A percentile compares a stretch with the other conserved stretches of the same genome.
These are phyloP conservation scores for Fusarium kyushuense DNA, from an alignment of 2,329 filamentous ascomycete species.

Conservation along the genomic window DNA sequence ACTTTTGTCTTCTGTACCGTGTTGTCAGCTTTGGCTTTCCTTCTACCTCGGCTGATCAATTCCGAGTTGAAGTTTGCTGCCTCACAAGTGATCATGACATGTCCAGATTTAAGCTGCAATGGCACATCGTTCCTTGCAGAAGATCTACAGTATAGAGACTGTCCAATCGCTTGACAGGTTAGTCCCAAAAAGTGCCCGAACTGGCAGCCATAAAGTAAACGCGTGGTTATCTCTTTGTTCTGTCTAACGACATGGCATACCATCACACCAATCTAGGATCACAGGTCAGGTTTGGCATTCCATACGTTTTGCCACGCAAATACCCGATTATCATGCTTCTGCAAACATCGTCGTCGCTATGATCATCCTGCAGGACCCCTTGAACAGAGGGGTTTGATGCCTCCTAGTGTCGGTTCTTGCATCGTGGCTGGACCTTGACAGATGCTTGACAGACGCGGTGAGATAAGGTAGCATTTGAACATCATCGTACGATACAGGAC, in stretches of 20 bases:
- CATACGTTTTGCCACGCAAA: conserved; percentile 19
- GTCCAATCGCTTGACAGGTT: neutral
- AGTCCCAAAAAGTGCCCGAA: neutral
- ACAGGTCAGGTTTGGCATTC: conserved; percentile 14
- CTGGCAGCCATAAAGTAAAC: conserved; percentile 1
- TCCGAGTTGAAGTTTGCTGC: neutral
- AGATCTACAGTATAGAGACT: conserved; percentile 15
- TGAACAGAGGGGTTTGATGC: neutral
- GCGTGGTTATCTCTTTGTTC: conserved; percentile 5
- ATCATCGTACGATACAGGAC: neutral
- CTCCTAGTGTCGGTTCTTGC: neutral
- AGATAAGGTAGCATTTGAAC: neutral
- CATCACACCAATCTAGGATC: neutral
- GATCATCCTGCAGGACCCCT: neutral
- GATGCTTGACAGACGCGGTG: neutral
- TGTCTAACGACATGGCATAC: conserved; percentile 17
- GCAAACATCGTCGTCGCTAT: conserved; percentile 24
- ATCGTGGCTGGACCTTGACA: neutral
- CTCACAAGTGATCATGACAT: conserved; percentile 3
- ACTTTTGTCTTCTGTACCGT: neutral
- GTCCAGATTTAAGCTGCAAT: neutral
- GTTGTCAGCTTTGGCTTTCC: neutral
- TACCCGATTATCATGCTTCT: conserved; percentile 5
- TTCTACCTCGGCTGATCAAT: neutral
- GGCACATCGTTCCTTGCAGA: conserved; percentile 4